Base-by-base conservation (phyloP, 495 filamentous ascomycete genomes). In the Neurospora sp. region DNA sequence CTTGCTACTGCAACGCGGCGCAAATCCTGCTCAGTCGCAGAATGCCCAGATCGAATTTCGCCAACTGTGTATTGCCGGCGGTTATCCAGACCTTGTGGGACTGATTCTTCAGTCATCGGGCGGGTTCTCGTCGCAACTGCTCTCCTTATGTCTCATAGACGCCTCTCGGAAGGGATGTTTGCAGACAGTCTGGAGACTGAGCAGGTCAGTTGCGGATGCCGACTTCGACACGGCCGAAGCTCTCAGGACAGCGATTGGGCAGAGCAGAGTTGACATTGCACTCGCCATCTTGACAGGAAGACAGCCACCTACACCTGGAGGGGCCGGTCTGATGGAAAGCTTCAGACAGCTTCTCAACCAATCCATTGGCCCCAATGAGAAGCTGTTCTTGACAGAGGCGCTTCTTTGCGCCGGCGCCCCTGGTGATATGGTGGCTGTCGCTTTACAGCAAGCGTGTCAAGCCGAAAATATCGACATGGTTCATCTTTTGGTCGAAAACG, bases 381-480 rank as follows among this genome's bases (percentile, higher is more conserved):
- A 84, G 71, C 70, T 85, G 46, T 77, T 75, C 4, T 76, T 86
- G 35, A 77, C 82, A 4, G 84, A 87, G 74, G 78, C 84, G 9
- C 74, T 87, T 4, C 76, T 87, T 8, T 85, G 82, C n/a, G 83
- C 83, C 1, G 85, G 85, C 0, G 84, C 84, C 4, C 74, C 77
- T 9, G 84, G 85, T 9, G 83, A 84, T 44, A 74, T 78, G 2
- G 71, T 83, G 7, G 79, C 84, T 2, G 71, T 78, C 23, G 83
- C 84, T 0, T 74, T 87, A 10, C 69, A 80, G 2, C 80, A 83
- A 18, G 81, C 84, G 10, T 81, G 79, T 73, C 72, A 76, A 2
- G 75, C 79, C 35, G 79, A 81, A 42, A 85, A 82, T 69, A 80
- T 82, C 73, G 83, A 87, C 69, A 83, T 87, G 84, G 80, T 83